These are phyloP conservation scores for Aurantiochytrium sp. DNA, from an alignment of 108 stramenopile species.

Conservation along the genomic window DNA sequence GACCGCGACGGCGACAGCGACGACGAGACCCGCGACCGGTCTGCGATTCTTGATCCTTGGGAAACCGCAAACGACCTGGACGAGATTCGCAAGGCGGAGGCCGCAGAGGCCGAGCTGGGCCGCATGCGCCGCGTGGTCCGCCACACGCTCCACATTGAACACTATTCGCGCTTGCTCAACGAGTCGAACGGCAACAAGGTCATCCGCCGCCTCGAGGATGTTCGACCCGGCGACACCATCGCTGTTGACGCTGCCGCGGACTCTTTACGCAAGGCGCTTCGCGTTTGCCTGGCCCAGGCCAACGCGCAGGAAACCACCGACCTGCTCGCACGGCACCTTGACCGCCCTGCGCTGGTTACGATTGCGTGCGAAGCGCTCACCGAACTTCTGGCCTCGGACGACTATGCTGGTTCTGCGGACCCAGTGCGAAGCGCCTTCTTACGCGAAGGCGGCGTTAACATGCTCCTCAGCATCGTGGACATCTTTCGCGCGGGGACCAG, in stretches of 20 bases:
- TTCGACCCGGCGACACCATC: background rate
- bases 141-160: background rate
- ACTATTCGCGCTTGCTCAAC: background rate
- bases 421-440: background rate
- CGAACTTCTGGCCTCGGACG: background rate
- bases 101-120: background rate
- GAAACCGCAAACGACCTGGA: background rate
- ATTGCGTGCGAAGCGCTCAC: background rate
- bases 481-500: background rate
- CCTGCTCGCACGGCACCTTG: background rate
- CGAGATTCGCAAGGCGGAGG: background rate
- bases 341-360: background rate
- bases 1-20: background rate
- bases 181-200: background rate
- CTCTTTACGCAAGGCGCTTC: background rate
- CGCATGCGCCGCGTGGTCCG: background rate
- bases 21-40: background rate
- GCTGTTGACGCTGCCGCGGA: background rate
- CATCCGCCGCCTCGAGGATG: background rate
- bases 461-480: background rate
- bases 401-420: background rate
- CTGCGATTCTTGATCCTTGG: background rate
- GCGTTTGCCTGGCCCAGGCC: background rate
- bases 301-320: background rate
- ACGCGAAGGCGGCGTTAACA: background rate